Evolutionary conservation across 2,329 filamentous ascomycete genomes (phyloP), one percentile per base, ranked within the genome.

Genomic region (Ascochyta pisi): DNA sequence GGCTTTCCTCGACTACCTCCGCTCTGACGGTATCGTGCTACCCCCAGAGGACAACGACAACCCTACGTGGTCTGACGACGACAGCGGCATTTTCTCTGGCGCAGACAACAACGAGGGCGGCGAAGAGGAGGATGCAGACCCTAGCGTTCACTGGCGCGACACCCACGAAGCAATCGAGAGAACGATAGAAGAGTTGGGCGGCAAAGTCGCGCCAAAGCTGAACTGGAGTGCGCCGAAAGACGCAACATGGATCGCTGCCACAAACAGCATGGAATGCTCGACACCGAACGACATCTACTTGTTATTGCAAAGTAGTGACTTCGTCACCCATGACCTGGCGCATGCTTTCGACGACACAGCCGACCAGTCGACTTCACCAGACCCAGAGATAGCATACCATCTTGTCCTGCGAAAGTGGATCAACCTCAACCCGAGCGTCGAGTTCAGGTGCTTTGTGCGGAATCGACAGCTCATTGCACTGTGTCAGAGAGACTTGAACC

Each of bases 201-300:
- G 94, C 56, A 86, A 88, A 57, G 93, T 96, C 8, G 88, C 90
- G 1, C 95, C 95, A 0, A 99, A 99, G 77, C 81, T 99, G 42
- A 98, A 98, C 79, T 99, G 95, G 95, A 97, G 93, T 6, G 89
- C 92, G 4, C 95, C 95, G 4, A 96, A 97, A 75, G 95, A 99
- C 73, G 95, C 95, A 8, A 91, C 90, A 22, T 97, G 92, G 89
- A 97, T 99, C 76, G 77, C 88, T 77, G 78, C 84, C 73, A 94
- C 83, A 77, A 99, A 99, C 76, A 96, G 91, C 42, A 89, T 97
- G 78, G 92, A 96, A 75, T 99, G 95, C 77, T 88, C 87, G 4
- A 87, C 86, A 0, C 86, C 95, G 3, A 96, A 95, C 73, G 95
- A 99, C 69, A 86, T 99, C 40, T 99, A 98, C 71, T 83, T 98